These are phyloP conservation scores for Kandelia obovata DNA, from an alignment of 345 rosid genomes.

Conservation along the genomic window DNA sequence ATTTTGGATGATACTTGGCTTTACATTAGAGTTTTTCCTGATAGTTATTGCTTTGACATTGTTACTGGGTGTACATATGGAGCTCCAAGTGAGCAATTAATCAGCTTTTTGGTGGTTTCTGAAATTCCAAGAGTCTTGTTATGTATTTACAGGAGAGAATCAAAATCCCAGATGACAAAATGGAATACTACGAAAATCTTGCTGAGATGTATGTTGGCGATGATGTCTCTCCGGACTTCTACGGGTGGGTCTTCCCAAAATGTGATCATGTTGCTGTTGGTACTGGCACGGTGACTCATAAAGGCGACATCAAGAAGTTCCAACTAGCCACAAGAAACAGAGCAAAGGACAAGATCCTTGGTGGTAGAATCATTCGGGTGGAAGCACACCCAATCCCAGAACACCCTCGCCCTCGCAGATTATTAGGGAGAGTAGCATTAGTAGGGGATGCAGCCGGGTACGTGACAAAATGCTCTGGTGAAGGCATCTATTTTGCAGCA, in stretches of 20 bases:
- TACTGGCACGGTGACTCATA: constrained; percentile 90
- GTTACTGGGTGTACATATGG: too few species aligned
- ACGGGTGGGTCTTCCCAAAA: constrained; percentile 97
- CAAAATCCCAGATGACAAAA: constrained; percentile 74
- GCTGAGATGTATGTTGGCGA: constrained; percentile 97
- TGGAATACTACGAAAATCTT: constrained; percentile 78
- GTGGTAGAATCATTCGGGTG: constrained; percentile 85
- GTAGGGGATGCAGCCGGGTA: constrained; percentile 94
- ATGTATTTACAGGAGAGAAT: constrained; percentile 63
- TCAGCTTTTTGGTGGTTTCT: neutral
- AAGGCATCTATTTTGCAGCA: constrained; percentile 89
- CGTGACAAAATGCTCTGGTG: constrained; percentile 87
- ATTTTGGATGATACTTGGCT: too few species aligned
- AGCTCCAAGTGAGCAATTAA: too few species aligned
- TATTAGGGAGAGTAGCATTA: constrained; percentile 62
- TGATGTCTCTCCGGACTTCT: constrained; percentile 92
- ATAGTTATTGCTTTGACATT: too few species aligned
- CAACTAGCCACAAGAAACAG: constrained; percentile 80
- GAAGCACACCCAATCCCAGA: constrained; percentile 93
- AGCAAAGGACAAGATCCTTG: constrained; percentile 82
- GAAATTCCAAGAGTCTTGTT: neutral
- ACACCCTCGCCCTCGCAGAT: constrained; percentile 79
- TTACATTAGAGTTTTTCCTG: too few species aligned
- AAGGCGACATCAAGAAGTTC: constrained; percentile 89
- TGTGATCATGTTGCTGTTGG: constrained; percentile 97